Conservation (phyloP, 1,139 yeast genomes). For the Protomyces inouyei region DNA sequence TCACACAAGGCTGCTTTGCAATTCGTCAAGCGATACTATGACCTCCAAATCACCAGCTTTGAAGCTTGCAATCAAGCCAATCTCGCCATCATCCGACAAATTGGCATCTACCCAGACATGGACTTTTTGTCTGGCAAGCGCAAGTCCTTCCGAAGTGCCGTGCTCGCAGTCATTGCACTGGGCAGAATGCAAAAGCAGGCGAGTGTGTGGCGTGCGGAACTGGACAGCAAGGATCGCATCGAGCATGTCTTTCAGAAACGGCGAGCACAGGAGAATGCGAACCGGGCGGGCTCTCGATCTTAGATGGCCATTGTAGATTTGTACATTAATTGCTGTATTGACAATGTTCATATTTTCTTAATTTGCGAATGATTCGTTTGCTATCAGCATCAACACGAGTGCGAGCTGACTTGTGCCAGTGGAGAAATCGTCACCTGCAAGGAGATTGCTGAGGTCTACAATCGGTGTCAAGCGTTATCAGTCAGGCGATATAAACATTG, state of each 20-base stretch:
- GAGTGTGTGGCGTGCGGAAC: background rate
- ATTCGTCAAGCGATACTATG: slow-evolving; percentile 33
- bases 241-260: background rate
- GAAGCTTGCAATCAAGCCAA: slow-evolving; percentile 35
- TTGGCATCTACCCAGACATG: slow-evolving; percentile 35
- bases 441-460: slow-evolving; percentile 52
- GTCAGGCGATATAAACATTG: too few species aligned
- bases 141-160: slow-evolving; percentile 30
- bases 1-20: slow-evolving; percentile 30
- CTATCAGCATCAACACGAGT: background rate
- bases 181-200: slow-evolving; percentile 6
- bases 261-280: too few species aligned
- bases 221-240: background rate
- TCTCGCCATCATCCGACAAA: slow-evolving; percentile 31
- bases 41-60: slow-evolving; percentile 33
- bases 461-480: slow-evolving; percentile 41
- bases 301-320: background rate
- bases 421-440: background rate
- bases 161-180: slow-evolving; percentile 16
- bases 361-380: background rate
- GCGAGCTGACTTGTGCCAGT: background rate
- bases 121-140: slow-evolving; percentile 19
- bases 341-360: background rate
- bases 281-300: background rate
- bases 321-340: too few species aligned